Percentiles rank a stretch among this genome's conserved stretches.
Conservation (phyloP, 1,284 basidiomycete genomes). For the Cerioporus squamosus region DNA sequence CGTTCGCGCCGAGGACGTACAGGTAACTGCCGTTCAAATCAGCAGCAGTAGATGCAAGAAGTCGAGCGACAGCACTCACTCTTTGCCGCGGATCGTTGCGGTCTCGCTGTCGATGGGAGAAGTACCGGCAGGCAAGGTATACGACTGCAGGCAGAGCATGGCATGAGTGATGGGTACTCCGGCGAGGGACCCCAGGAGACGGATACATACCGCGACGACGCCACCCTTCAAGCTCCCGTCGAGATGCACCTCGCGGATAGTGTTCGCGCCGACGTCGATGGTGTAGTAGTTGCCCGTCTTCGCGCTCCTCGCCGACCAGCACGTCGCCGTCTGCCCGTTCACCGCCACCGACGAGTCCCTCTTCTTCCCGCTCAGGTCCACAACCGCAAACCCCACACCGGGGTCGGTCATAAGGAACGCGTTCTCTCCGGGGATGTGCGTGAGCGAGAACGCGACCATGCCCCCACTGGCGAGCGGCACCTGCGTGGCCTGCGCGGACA, state of each 20-base stretch:
- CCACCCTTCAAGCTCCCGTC: constrained; percentile 46
- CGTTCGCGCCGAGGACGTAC: constrained; percentile 31
- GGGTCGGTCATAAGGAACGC: constrained; percentile 39
- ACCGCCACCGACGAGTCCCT: constrained; percentile 35
- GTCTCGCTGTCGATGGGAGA: constrained; percentile 35
- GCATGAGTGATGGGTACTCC: too few relatives aligned
- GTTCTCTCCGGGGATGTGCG: constrained; percentile 35
- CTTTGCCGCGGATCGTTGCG: constrained; percentile 33
- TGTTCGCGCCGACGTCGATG: constrained; percentile 46
- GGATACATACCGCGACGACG: constrained; percentile 44
- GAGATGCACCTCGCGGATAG: constrained; percentile 51
- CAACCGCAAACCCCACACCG: constrained; percentile 35
- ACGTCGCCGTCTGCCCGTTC: constrained; percentile 47
- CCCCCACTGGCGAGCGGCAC: constrained; percentile 30
- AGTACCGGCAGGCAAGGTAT: constrained; percentile 28
- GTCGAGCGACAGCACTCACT: constrained; percentile 26
- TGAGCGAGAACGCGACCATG: constrained; percentile 37
- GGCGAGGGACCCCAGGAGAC: background rate
- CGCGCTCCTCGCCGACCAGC: constrained; percentile 50
- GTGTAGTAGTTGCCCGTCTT: constrained; percentile 55
- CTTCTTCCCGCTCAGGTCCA: constrained; percentile 29
- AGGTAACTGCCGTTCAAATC: constrained; percentile 26
- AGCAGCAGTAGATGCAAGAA: background rate
- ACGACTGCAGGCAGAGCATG: constrained; percentile 24
- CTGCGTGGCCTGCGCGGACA: constrained; percentile 32